Conservation (phyloP, 1,284 basidiomycete genomes). For the Ceratobasidium theobromae region DNA sequence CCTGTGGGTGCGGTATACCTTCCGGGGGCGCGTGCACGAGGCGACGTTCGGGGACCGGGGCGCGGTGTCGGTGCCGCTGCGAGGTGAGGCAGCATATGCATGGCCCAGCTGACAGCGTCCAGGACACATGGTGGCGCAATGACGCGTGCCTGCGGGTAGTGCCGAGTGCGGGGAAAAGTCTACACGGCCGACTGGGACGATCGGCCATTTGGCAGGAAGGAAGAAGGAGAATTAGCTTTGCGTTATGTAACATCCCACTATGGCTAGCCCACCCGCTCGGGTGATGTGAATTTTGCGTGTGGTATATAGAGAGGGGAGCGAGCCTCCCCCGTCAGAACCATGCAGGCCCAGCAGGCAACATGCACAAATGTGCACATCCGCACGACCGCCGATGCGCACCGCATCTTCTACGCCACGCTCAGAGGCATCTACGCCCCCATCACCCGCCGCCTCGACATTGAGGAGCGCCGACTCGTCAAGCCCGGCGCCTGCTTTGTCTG, state of each 20-base stretch:
- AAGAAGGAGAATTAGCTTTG: neutral
- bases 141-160: neutral
- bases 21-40: constrained; percentile 73
- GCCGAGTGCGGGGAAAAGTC: neutral
- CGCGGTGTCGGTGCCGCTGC: constrained; percentile 73
- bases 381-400: constrained; percentile 64
- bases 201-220: constrained; percentile 5
- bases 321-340: neutral
- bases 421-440: constrained; percentile 67
- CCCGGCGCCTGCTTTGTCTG: constrained; percentile 81
- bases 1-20: constrained; percentile 73
- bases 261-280: neutral
- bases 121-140: no score
- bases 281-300: neutral
- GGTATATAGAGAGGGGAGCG: neutral
- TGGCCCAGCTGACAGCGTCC: no score
- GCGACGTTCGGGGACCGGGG: constrained; percentile 71
- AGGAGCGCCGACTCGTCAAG: constrained; percentile 61
- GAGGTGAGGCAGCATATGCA: constrained; percentile 52
- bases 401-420: constrained; percentile 75
- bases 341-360: constrained; percentile 43
- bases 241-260: constrained; percentile 10
- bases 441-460: constrained; percentile 74
- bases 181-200: neutral
- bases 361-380: constrained; percentile 48